Base-by-base conservation (phyloP, 2,329 filamentous ascomycete genomes). In the Paecilomyces sp. region DNA sequence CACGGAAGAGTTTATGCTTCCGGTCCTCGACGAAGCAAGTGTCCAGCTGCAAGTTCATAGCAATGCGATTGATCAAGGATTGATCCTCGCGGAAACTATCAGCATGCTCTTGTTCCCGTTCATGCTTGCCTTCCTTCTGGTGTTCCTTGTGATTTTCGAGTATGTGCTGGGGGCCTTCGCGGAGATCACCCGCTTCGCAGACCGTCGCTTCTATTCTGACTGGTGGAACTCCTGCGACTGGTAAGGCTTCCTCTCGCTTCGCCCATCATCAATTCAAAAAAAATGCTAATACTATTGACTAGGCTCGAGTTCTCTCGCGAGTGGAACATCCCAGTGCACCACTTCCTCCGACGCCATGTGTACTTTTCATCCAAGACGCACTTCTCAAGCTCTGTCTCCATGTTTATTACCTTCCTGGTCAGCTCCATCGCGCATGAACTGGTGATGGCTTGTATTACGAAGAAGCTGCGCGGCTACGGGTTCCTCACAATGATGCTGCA, bases 121-220 rank as follows among this genome's bases (percentile, higher is more conserved):
- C 75, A 97, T 97, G 91, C 83, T 97, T 62, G 96, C 88, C 3
- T 95, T 97, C 73, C 80, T 97, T 3, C 86, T 97, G 55, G 92
- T 97, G 58, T 99, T 99, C 79, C 86, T 99, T 60, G 92, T 97
- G 74, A 97, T 97, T 68, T 99, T 97, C 74, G 94, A 99, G 75
- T 99, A 97, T 75, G 84, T 96, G 11, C 85, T 97, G 34, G 94
- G 93, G 60, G 92, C 92, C 55, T 96, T 95, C 69, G 94, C 92
- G 13, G 94, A 99, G 74, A 90, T 97, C 66, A 96, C 92, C 18
- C 84, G 88, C 67, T 97, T 97, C 74, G 93, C 89, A 57, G 94
- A 97, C 74, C 87, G 93, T 50, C 91, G 94, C 75, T 97, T 97
- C 79, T 99, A 97, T 79, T 81, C 82, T 50, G 85, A 88, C 73